Conservation (phyloP, 2,329 filamentous ascomycete species). For the Aspergillus hiratsukae region DNA sequence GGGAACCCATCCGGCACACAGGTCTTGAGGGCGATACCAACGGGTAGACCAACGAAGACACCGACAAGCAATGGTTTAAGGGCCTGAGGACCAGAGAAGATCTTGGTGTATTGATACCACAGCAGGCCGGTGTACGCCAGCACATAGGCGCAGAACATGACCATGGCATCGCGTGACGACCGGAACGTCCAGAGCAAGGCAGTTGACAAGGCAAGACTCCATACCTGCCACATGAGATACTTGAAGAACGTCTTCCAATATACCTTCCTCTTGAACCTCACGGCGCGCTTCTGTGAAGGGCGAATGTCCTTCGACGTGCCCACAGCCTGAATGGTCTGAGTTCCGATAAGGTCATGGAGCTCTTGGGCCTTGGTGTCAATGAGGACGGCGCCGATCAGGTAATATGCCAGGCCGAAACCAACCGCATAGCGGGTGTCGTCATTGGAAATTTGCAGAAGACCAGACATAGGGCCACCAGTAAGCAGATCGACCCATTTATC, state of each 20-base stretch:
- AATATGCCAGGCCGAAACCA: slow-evolving; percentile 55
- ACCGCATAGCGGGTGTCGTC: slow-evolving; percentile 44
- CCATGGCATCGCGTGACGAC: slow-evolving; percentile 36
- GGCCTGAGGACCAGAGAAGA: slow-evolving; percentile 48
- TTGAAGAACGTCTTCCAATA: slow-evolving; percentile 50
- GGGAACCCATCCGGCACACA: slow-evolving; percentile 33
- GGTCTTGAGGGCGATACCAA: slow-evolving; percentile 44
- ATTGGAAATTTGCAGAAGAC: slow-evolving; percentile 33
- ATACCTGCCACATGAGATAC: slow-evolving; percentile 50
- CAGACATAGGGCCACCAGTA: slow-evolving; percentile 40
- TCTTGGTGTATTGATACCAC: slow-evolving; percentile 52
- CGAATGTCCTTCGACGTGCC: slow-evolving; percentile 41
- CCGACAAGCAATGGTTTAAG: slow-evolving; percentile 47
- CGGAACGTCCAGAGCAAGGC: slow-evolving; percentile 53
- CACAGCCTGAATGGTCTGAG: slow-evolving; percentile 39
- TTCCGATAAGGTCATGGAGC: slow-evolving; percentile 44
- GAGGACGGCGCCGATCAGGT: slow-evolving; percentile 53
- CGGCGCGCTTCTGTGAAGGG: slow-evolving; percentile 42
- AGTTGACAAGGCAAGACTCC: slow-evolving; percentile 49
- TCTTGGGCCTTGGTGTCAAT: slow-evolving; percentile 54
- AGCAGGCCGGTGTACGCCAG: slow-evolving; percentile 50
- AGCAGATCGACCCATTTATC: slow-evolving; percentile 53
- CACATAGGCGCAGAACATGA: slow-evolving; percentile 49
- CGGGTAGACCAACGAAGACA: slow-evolving; percentile 42
- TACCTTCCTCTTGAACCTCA: slow-evolving; percentile 43